A percentile compares a stretch with the other conserved stretches of the same genome.
These are phyloP conservation scores for Pseudogymnoascus sp. DNA, from an alignment of 2,329 filamentous ascomycete genomes.

Conservation along the genomic window DNA sequence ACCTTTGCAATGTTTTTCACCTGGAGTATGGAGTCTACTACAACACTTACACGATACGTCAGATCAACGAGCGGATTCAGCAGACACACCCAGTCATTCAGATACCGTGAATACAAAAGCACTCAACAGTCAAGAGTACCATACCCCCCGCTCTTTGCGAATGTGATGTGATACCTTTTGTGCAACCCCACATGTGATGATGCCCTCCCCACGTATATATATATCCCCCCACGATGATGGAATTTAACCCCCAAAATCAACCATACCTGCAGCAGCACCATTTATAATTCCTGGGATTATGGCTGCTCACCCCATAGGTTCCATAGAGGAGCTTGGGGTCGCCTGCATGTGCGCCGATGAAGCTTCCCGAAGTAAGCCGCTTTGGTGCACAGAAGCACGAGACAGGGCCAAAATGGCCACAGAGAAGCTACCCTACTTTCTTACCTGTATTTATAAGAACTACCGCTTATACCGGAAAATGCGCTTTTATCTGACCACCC, in stretches of 20 bases:
- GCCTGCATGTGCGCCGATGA: not conserved
- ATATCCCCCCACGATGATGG: slow-evolving; percentile 4
- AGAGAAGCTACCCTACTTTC: not conserved
- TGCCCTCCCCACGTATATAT: slow-evolving; percentile 1
- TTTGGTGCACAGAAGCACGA: not conserved
- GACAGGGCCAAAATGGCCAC: not conserved
- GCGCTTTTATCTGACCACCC: not conserved
- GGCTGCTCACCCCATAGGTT: not conserved
- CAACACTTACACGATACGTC: not conserved
- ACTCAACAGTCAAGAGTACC: not conserved
- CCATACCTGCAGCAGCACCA: not conserved
- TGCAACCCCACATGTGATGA: not conserved
- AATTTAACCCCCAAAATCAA: slow-evolving; percentile 3
- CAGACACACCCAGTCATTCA: not conserved
- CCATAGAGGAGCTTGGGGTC: not conserved
- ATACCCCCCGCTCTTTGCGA: not conserved
- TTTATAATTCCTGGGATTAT: not conserved
- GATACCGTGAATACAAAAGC: not conserved
- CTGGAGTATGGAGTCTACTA: not conserved
- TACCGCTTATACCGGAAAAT: not conserved
- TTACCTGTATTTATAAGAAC: slow-evolving; percentile 1
- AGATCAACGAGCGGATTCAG: not conserved
- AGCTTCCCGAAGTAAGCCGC: not conserved
- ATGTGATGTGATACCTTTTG: slow-evolving; percentile 4
- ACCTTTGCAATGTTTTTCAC: not conserved